These are phyloP conservation scores for Odonthalia washingtoniensis DNA, from an alignment of 31 red algal species.

Conservation along the genomic window DNA sequence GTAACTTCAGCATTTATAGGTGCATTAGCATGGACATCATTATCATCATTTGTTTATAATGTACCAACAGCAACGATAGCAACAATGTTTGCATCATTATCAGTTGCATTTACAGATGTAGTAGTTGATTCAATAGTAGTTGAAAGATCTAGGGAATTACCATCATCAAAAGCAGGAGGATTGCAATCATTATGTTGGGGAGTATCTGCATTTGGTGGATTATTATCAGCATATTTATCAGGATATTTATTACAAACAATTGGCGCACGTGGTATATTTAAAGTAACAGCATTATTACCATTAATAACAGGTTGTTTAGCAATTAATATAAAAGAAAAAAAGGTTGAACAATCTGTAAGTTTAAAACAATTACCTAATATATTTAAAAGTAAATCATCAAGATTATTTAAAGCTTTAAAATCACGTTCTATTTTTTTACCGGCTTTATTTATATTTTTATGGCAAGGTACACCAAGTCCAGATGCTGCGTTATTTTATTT, in stretches of 20 bases:
- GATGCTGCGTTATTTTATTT: conserved; percentile 95
- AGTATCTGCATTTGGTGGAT: conserved; percentile 82
- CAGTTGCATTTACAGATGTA: conserved; percentile 92
- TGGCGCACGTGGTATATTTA: too few species aligned
- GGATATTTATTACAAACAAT: too few species aligned
- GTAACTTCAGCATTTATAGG: conserved; percentile 85
- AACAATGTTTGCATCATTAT: conserved; percentile 57
- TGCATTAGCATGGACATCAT: conserved; percentile 65
- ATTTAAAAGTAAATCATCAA: conserved; percentile 14
- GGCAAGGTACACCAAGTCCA: conserved; percentile 89
- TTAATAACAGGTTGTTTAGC: too few species aligned
- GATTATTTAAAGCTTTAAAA: conserved; percentile 78
- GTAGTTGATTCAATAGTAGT: conserved; percentile 96
- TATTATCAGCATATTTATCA: conserved; percentile 91
- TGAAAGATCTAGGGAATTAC: conserved; percentile 69
- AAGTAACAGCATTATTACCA: too few species aligned
- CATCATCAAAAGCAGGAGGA: conserved; percentile 63
- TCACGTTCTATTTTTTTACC: conserved; percentile 79
- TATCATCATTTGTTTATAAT: conserved; percentile 75
- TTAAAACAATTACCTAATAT: too few species aligned
- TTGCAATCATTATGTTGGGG: conserved; percentile 96
- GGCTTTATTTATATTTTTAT: conserved; percentile 86
- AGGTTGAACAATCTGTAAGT: too few species aligned
- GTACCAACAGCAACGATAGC: conserved; percentile 44
- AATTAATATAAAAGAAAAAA: too few species aligned